These are phyloP conservation scores for Sclerotinia subarctica DNA, from an alignment of 2,329 filamentous ascomycete genomes.

Conservation along the genomic window DNA sequence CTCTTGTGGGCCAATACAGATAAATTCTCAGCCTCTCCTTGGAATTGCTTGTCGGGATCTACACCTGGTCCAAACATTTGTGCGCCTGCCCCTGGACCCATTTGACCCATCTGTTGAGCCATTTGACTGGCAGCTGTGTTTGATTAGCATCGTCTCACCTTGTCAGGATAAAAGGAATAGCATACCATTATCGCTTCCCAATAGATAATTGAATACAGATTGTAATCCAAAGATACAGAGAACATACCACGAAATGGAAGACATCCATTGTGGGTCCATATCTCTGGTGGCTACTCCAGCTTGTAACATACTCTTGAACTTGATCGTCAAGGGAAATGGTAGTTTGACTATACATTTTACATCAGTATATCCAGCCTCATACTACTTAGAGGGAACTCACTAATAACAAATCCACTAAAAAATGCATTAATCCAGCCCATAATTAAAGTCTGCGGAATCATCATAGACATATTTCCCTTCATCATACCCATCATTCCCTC, in stretches of 20 bases:
- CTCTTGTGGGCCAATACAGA: slow-evolving; percentile 93
- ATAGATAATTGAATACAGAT: slow-evolving; percentile 93
- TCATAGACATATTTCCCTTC: slow-evolving; percentile 99
- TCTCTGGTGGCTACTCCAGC: slow-evolving; percentile 93
- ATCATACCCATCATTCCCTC: slow-evolving; percentile 99
- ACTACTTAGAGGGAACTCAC: slow-evolving; percentile 49
- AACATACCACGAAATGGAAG: slow-evolving; percentile 98
- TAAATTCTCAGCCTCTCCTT: slow-evolving; percentile 88
- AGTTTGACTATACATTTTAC: slow-evolving; percentile 68
- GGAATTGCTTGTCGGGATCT: slow-evolving; percentile 93
- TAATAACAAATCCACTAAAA: slow-evolving; percentile 96
- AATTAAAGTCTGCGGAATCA: slow-evolving; percentile 96
- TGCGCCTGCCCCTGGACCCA: slow-evolving; percentile 60
- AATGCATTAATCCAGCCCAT: slow-evolving; percentile 99
- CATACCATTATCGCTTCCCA: slow-evolving; percentile 93
- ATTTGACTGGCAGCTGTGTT: slow-evolving; percentile 82
- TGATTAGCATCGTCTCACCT: slow-evolving; percentile 8
- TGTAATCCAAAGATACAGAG: slow-evolving; percentile 95
- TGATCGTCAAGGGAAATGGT: slow-evolving; percentile 94
- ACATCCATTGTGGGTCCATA: slow-evolving; percentile 97
- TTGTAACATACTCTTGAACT: slow-evolving; percentile 99
- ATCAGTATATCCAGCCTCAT: slow-evolving; percentile 15
- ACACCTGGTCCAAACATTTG: slow-evolving; percentile 88
- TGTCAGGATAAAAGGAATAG: background rate
- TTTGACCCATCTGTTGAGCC: slow-evolving; percentile 75